Evolutionary conservation across 768 basidiomycete species (phyloP), one percentile per base, ranked within the genome.

Genomic region (Cantharellus anzutake): DNA sequence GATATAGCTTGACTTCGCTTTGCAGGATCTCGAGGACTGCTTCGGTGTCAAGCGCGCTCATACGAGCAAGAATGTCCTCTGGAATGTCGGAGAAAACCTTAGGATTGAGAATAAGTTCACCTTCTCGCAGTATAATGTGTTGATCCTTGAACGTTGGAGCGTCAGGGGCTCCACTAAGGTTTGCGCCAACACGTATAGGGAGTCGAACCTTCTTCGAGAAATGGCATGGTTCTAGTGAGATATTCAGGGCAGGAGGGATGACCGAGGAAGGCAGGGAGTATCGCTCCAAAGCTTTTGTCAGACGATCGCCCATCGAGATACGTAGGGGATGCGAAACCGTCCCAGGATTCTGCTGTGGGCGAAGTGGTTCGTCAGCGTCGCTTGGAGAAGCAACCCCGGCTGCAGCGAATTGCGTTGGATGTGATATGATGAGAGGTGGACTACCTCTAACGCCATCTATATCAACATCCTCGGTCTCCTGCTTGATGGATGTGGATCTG

Each of bases 91-190:
- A 78, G 67, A 96, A 96, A 41, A 94, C 83, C 29, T 77, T 76
- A 2, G 92, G 92, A 65, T 88, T 86, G 42, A 96, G 79, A 60
- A 90, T 80, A 29, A 96, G 77, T 39, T 79, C 83, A 58, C 87
- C 83, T 64, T 90, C 83, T 63, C 93, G 88, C 7, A 93, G 72
- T 34, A 88, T 80, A 73, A 96, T 89, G 29, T 55, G 52, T 37
- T 11, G 35, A 37, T 11, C 11, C 11, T 55, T 11, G 11, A 55
- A 37, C 7, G 7, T 55, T 37, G 52, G 38, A 37, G 35, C 38
- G 35, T 14, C 52, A 7, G 11, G 52, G 52, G 7, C 35, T 7
- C 11, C 7, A 11, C 14, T 11, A 11, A 37, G 11, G 7, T 14
- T 37, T 11, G 52, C 52, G 14, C 14, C 52, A 7, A 37, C 52